Evolutionary conservation across 306 rosid species (phyloP).

Genomic region (Cucumis cinereus): DNA sequence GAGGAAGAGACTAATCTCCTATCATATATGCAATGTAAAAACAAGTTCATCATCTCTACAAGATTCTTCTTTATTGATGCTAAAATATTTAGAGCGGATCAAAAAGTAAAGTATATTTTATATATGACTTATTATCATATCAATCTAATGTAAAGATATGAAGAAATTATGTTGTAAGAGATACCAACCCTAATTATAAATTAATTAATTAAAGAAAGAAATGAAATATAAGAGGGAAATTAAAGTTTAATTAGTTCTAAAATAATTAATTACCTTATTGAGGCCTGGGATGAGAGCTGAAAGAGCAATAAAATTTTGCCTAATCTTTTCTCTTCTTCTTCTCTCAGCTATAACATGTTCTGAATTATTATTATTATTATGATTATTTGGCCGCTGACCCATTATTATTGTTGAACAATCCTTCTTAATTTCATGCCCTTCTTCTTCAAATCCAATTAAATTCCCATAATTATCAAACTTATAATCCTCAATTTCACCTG

Average conservation of each 20-base stretch:
- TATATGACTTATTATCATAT: too few species aligned
- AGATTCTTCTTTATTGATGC: too few species aligned
- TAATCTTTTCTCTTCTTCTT: slow-evolving; percentile 39
- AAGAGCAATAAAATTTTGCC: slow-evolving; percentile 31
- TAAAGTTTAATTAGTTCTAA: too few species aligned
- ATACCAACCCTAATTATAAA: background rate
- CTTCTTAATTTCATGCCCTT: slow-evolving; percentile 16
- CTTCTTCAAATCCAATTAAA: background rate
- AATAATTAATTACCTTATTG: slow-evolving; percentile 41
- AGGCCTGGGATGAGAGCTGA: slow-evolving; percentile 44
- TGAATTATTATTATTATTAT: background rate
- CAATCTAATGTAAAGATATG: too few species aligned
- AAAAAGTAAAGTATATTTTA: too few species aligned
- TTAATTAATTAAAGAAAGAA: too few species aligned
- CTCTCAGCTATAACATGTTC: slow-evolving; percentile 44
- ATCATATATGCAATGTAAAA: too few species aligned
- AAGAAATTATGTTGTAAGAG: too few species aligned
- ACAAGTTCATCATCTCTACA: too few species aligned
- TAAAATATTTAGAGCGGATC: too few species aligned
- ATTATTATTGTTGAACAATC: background rate
- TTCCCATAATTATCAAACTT: background rate
- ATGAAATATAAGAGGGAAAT: background rate
- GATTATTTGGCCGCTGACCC: too few species aligned
- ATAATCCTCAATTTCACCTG: background rate
- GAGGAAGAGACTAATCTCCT: too few species aligned